These are phyloP conservation scores for Colletotrichum cereale DNA, from an alignment of 2,329 filamentous ascomycete genomes.

Conservation along the genomic window DNA sequence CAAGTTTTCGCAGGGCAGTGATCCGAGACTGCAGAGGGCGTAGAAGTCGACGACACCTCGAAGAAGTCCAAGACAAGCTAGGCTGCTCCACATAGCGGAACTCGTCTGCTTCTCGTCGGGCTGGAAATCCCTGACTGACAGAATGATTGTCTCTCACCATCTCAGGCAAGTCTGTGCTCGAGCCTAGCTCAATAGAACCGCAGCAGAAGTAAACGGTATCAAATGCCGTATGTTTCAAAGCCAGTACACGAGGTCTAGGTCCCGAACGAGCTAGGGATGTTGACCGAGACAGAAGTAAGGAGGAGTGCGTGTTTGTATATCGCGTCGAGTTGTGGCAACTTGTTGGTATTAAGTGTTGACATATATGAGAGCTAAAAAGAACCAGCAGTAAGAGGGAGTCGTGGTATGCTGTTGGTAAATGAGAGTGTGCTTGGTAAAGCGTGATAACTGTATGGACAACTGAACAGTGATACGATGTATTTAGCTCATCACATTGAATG, in stretches of 20 bases:
- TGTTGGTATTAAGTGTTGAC: neutral
- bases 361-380: neutral
- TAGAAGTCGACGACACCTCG: constrained; percentile 60
- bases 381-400: neutral
- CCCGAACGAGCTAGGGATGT: neutral
- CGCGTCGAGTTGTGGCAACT: neutral
- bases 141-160: neutral
- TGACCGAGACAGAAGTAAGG: neutral
- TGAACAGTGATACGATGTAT: neutral
- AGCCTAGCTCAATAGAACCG: neutral
- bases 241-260: no score
- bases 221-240: neutral
- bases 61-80: constrained; percentile 56
- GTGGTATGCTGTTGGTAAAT: no score
- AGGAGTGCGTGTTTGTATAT: neutral
- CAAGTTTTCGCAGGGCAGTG: constrained; percentile 53
- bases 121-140: neutral
- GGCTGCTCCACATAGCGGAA: neutral
- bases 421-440: neutral
- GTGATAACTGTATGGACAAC: neutral
- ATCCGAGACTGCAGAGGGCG: constrained; percentile 61
- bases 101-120: neutral
- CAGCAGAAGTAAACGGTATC: neutral
- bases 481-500: neutral
- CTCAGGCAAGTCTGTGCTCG: neutral